Percentiles rank a stretch among this genome's conserved stretches.
These are phyloP conservation scores for Calocybe indica DNA, from an alignment of 768 basidiomycete species.

Conservation along the genomic window DNA sequence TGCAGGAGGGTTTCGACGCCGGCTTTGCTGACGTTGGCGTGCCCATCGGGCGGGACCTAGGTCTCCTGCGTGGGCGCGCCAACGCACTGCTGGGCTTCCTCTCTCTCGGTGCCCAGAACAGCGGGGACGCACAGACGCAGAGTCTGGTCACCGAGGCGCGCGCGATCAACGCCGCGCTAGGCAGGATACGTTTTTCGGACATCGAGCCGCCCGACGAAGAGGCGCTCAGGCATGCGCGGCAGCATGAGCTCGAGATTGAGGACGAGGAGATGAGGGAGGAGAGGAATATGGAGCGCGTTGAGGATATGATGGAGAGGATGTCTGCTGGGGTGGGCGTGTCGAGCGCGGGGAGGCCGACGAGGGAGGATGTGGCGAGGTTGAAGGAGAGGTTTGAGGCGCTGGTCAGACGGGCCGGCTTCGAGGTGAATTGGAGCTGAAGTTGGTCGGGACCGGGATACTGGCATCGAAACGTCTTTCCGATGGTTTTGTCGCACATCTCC, in stretches of 20 bases:
- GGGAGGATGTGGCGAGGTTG: conserved; percentile 34
- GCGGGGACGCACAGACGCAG: conserved; percentile 18
- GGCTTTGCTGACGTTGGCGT: conserved; percentile 73
- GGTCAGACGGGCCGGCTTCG: not conserved
- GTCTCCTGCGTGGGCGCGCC: conserved; percentile 66
- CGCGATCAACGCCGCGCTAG: conserved; percentile 50
- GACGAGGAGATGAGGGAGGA: conserved; percentile 40
- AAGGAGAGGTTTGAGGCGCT: conserved; percentile 29
- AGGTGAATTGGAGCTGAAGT: not conserved
- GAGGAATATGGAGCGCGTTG: conserved; percentile 45
- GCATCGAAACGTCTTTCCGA: no score
- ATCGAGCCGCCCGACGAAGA: conserved; percentile 73
- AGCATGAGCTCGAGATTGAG: conserved; percentile 44
- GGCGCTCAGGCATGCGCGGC: conserved; percentile 69
- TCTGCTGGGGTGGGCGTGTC: conserved; percentile 19
- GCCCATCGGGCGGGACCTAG: conserved; percentile 73
- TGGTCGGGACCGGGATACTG: no score
- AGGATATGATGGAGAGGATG: conserved; percentile 48
- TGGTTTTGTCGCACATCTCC: no score
- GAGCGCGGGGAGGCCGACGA: conserved; percentile 22
- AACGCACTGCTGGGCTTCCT: conserved; percentile 60
- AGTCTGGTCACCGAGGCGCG: conserved; percentile 30
- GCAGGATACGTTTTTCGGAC: conserved; percentile 59
- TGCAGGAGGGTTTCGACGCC: conserved; percentile 88
- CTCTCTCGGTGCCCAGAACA: conserved; percentile 19